Base-by-base conservation (phyloP, 345 rosid genomes). In the Murraya koenigii region DNA sequence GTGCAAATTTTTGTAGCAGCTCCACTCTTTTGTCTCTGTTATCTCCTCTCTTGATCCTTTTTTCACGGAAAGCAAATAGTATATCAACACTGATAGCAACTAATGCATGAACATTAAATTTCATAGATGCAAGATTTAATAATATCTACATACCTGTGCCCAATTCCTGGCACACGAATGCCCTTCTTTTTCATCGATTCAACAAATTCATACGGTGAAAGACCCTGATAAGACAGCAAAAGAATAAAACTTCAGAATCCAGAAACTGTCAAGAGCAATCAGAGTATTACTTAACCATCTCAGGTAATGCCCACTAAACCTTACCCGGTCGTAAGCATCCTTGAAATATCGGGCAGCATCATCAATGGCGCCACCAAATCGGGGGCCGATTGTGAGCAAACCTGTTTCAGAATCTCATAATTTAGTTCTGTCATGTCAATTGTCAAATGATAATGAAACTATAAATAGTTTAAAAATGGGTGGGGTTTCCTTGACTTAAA, bases 111-210 rank as follows among this genome's bases (percentile, higher is more conserved):
- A 81, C 61, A n/a, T 28, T 1, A 28, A 66, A 79, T 73, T 10
- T 38, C 39, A 19, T 20, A 36, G 36, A 77, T 64, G 56, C 19
- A 36, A 41, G 69, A 15, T 55, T 60, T 33, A 26, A 33, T 56
- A 65, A 71, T 28, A 73, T 56, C 23, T 22, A n/a, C 17, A 19
- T 86, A 92, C 99, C 99, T 92, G 85, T 95, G 98, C 35, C 99
- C 99, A 76, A 95, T 92, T 67, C 98, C 98, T 38, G 99, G 99
- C 77, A 95, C 99, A 25, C 99, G 97, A 39, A 95, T 94, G 68
- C 98, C 99, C 83, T 93, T 93, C 94, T 95, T 95, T 86, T 95
- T 95, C 99, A 95, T 94, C 79, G 88, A 41, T 82, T 95, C 99
- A 22, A 93, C 99, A 49, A 93, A 95, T 81, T 95, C 99, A 39